Percentiles rank a stretch among this genome's conserved stretches.
Evolutionary conservation across 208 protist species (phyloP).

Genomic region (Trypanosomatidae sp.): DNA sequence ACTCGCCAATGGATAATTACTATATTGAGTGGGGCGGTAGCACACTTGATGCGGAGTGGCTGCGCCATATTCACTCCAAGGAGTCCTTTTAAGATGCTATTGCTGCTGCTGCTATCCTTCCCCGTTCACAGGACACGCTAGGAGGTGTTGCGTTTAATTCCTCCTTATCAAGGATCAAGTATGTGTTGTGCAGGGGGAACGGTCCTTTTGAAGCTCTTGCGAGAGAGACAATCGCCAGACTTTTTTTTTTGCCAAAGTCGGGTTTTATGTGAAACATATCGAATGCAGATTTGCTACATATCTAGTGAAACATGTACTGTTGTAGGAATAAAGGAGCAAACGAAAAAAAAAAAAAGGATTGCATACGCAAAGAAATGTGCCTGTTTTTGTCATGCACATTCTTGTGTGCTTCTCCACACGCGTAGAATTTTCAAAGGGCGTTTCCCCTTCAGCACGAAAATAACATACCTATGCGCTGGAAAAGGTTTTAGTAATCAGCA

Average conservation of each 20-base stretch:
- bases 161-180: background rate
- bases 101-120: background rate
- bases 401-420: background rate
- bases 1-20: constrained; percentile 82
- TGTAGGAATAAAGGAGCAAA: background rate
- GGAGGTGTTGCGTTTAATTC: background rate
- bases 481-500: background rate
- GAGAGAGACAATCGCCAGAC: background rate
- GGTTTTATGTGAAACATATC: background rate
- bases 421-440: too few species aligned
- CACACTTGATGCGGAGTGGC: constrained; percentile 83
- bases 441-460: background rate
- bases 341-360: background rate
- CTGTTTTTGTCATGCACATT: background rate
- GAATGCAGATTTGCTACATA: background rate
- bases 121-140: too few species aligned
- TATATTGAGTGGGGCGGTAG: constrained; percentile 86
- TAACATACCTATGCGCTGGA: background rate
- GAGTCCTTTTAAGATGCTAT: constrained; percentile 63
- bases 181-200: too few species aligned
- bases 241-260: constrained; percentile 15
- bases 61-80: constrained; percentile 88
- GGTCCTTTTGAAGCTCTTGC: background rate
- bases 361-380: background rate
- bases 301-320: background rate